These are phyloP conservation scores for Tulasnella sp. DNA, from an alignment of 768 basidiomycete genomes.

Conservation along the genomic window DNA sequence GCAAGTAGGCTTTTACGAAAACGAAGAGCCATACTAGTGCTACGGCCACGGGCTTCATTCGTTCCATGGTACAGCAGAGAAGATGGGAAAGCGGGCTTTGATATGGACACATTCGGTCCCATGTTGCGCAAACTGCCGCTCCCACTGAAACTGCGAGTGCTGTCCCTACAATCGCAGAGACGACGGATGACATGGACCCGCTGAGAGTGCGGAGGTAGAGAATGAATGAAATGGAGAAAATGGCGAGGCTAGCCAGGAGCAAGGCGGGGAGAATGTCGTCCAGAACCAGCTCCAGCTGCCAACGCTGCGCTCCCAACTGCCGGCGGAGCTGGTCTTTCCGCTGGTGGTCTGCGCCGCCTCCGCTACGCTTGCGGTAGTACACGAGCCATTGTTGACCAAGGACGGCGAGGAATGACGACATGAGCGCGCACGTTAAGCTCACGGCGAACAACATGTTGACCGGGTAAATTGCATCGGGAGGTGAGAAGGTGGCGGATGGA, in stretches of 20 bases:
- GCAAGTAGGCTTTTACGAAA: neutral
- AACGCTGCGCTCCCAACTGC: conserved; percentile 3
- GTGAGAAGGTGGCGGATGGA: neutral
- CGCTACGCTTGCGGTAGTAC: conserved; percentile 1
- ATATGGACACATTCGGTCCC: conserved; percentile 7
- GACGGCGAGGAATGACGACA: neutral
- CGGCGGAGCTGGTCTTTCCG: neutral
- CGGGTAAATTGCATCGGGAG: neutral
- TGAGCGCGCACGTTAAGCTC: neutral
- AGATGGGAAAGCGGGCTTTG: conserved; percentile 8
- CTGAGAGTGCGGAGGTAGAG: neutral
- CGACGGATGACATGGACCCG: neutral
- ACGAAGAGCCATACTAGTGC: neutral
- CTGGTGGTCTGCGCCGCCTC: neutral
- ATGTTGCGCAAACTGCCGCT: neutral
- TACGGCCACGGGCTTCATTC: neutral
- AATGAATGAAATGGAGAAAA: neutral
- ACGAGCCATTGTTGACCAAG: conserved; percentile 6
- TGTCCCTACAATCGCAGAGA: neutral
- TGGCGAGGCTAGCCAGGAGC: neutral
- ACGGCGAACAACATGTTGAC: neutral
- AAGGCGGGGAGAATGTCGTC: neutral
- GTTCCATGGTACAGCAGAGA: neutral
- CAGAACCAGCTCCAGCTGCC: neutral
- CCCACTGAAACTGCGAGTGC: neutral